phyloP scores from a whole-genome alignment of 257 asterid species.

The Fraxinus pennsylvanica region DNA sequence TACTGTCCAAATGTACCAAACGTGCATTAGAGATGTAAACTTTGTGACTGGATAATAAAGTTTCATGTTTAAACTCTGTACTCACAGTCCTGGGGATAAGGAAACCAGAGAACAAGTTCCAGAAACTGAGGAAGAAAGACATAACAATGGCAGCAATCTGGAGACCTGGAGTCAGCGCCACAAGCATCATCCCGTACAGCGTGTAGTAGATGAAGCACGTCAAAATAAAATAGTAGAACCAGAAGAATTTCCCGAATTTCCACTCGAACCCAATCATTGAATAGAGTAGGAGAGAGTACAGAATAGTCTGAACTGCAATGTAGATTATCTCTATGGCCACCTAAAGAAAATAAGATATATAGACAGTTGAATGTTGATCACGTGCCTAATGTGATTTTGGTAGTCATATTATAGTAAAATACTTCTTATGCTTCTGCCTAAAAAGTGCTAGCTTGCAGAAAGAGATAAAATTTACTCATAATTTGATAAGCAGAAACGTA shows the following conservation, averaged over 20 bases:
- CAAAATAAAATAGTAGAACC: constrained; percentile 51
- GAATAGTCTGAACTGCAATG: constrained; percentile 36
- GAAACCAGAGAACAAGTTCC: constrained; percentile 64
- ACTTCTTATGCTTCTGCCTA: background rate
- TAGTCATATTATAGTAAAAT: no score
- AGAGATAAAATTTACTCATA: background rate
- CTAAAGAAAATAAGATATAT: constrained; percentile 30
- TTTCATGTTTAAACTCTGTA: background rate
- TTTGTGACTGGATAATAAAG: no score
- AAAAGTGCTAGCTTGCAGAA: background rate
- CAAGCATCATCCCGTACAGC: constrained; percentile 55
- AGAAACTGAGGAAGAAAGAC: constrained; percentile 45
- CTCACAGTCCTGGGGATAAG: constrained; percentile 43
- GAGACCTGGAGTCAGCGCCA: constrained; percentile 52
- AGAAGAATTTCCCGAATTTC: constrained; percentile 38
- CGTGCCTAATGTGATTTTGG: no score
- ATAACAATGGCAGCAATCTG: constrained; percentile 41
- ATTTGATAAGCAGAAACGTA: background rate
- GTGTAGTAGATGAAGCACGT: constrained; percentile 55
- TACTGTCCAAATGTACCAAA: no score
- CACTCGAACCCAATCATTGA: constrained; percentile 63
- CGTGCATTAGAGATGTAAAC: no score
- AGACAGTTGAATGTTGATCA: background rate
- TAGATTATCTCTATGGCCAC: constrained; percentile 52
- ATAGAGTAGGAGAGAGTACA: constrained; percentile 43